Evolutionary conservation across 768 basidiomycete genomes (phyloP).

Genomic region (Suillus bovinus): DNA sequence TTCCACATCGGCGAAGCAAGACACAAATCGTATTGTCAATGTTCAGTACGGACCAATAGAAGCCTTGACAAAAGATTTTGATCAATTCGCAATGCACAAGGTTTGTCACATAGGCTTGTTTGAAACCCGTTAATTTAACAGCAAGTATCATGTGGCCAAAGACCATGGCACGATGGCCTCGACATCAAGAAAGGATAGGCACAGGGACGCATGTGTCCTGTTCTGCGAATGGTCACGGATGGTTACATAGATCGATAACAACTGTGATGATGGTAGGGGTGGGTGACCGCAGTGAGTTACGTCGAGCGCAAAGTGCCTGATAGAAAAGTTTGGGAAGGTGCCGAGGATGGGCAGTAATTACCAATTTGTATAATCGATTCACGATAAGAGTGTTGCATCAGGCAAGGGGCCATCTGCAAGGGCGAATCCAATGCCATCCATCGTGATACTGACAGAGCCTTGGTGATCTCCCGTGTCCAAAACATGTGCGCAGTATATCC

Average conservation of each 20-base stretch:
- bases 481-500: too few species aligned
- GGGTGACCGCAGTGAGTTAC: too few species aligned
- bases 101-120: not conserved
- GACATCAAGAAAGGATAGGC: not conserved
- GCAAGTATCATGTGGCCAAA: not conserved
- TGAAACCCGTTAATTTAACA: not conserved
- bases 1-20: not conserved
- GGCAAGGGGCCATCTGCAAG: too few species aligned
- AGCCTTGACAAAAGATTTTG: not conserved
- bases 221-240: not conserved
- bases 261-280: not conserved
- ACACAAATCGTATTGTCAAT: not conserved
- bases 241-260: not conserved
- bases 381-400: too few species aligned
- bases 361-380: too few species aligned
- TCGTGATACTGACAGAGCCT: too few species aligned
- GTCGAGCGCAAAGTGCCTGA: not conserved
- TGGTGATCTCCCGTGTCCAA: too few species aligned
- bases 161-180: too few species aligned
- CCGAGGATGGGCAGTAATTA: too few species aligned
- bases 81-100: not conserved
- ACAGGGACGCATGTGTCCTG: not conserved
- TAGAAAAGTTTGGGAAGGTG: too few species aligned
- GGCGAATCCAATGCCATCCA: too few species aligned
- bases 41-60: not conserved